phyloP scores from a whole-genome alignment of 192 early-diverging fungal species.

The Coemansia sp. region DNA sequence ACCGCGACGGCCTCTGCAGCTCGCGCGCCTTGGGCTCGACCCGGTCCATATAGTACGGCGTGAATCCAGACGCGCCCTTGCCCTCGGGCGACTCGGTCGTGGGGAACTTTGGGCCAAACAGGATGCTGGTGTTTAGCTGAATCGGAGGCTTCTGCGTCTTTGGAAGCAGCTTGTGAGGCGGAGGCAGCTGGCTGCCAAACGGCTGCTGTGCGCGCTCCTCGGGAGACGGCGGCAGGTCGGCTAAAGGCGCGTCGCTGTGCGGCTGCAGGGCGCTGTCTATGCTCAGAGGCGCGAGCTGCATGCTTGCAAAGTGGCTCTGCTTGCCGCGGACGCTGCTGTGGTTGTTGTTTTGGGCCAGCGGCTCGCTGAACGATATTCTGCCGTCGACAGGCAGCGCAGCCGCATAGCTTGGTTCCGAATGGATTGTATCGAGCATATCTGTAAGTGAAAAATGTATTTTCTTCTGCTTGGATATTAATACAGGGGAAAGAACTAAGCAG shows the following conservation, averaged over 20 bases:
- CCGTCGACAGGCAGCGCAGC: not conserved
- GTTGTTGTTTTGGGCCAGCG: not conserved
- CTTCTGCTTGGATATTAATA: not conserved
- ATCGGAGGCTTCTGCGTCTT: not conserved
- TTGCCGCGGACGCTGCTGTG: not conserved
- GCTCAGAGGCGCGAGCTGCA: constrained; percentile 4
- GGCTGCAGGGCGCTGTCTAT: not conserved
- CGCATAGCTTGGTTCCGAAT: not conserved
- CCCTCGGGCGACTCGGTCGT: constrained; percentile 8
- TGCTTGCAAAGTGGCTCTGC: not conserved
- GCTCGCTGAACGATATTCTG: constrained; percentile 7
- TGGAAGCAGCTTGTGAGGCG: not conserved
- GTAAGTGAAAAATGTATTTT: no score
- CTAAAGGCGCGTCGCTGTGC: not conserved
- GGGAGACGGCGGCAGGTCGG: constrained; percentile 5
- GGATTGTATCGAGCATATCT: not conserved
- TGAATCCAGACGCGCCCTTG: constrained; percentile 21
- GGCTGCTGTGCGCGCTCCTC: not conserved
- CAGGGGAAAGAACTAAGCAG: no score
- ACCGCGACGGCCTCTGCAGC: constrained; percentile 24
- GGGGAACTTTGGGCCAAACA: constrained; percentile 21
- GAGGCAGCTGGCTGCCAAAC: not conserved
- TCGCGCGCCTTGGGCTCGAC: constrained; percentile 34
- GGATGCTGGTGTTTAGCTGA: not conserved
- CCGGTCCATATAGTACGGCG: constrained; percentile 41